Evolutionary conservation across 805 yeast genomes (phyloP).

Genomic region (Hanseniaspora hatyaiensis): DNA sequence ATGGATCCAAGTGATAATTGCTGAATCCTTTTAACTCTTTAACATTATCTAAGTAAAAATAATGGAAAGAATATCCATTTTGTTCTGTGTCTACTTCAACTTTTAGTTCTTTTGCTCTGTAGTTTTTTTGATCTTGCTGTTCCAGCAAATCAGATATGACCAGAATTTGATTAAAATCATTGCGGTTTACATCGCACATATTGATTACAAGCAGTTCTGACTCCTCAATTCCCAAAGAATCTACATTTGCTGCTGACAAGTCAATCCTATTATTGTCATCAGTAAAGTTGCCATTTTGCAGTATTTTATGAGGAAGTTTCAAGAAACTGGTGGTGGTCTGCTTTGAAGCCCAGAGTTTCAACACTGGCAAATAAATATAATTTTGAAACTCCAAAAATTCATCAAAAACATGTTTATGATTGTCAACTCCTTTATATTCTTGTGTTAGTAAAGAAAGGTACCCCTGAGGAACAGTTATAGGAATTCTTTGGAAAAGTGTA

Average conservation of each 20-base stretch:
- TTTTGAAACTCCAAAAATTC: background rate
- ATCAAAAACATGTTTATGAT: background rate
- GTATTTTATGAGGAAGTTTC: constrained; percentile 6
- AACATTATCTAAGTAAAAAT: background rate
- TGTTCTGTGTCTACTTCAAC: background rate
- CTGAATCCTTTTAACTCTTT: background rate
- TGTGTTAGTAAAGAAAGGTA: background rate
- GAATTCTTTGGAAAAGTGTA: constrained; percentile 11
- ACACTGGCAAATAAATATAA: background rate
- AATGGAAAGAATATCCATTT: background rate
- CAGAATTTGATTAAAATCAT: background rate
- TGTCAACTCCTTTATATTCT: background rate
- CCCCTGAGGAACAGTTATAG: background rate
- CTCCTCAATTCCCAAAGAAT: background rate
- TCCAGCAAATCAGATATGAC: constrained; percentile 8
- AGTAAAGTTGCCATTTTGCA: background rate
- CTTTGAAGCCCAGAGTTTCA: background rate
- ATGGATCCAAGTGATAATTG: constrained; percentile 9
- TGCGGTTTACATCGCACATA: constrained; percentile 8
- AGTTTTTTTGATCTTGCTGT: constrained; percentile 6
- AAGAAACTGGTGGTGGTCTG: background rate
- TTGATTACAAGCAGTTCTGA: constrained; percentile 2
- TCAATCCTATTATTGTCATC: background rate
- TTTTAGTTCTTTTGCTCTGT: background rate
- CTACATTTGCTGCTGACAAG: constrained; percentile 2